phyloP scores from a whole-genome alignment of 148 eudicot species.

The Nyssa sinensis region DNA sequence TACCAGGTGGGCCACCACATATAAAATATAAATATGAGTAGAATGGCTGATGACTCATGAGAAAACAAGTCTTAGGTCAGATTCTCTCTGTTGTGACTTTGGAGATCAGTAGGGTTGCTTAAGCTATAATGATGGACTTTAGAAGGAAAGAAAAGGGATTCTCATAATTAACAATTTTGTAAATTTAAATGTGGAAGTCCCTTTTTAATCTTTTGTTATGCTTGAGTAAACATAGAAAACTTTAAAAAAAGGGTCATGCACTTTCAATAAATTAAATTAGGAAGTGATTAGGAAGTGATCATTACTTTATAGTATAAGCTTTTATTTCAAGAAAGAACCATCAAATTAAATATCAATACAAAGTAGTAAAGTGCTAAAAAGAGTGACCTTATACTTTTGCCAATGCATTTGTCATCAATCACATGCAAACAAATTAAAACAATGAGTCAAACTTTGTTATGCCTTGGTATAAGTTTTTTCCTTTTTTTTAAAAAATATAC shows the following conservation, averaged over 20 bases:
- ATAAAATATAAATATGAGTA: not conserved
- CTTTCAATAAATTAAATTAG: not conserved
- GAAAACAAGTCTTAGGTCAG: not conserved
- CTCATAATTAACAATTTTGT: not conserved
- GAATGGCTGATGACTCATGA: not conserved
- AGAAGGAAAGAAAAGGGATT: not conserved
- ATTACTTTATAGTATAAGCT: not conserved
- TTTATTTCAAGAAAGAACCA: not conserved
- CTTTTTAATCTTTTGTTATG: too few relatives aligned
- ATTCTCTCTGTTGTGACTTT: conserved; percentile 12
- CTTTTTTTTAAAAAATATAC: too few relatives aligned
- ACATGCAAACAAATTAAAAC: not conserved
- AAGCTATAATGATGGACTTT: not conserved
- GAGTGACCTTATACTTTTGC: not conserved
- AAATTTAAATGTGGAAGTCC: too few relatives aligned
- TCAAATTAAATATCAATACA: not conserved
- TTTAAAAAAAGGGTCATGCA: not conserved
- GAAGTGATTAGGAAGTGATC: not conserved
- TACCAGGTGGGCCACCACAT: not conserved
- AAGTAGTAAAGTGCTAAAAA: not conserved
- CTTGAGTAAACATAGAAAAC: not conserved
- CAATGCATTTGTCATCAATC: not conserved
- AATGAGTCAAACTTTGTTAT: too few relatives aligned
- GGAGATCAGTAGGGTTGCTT: not conserved
- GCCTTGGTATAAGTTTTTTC: too few relatives aligned